Evolutionary conservation across 2,329 filamentous ascomycete genomes (phyloP).

Genomic region (Botrytis galanthina): DNA sequence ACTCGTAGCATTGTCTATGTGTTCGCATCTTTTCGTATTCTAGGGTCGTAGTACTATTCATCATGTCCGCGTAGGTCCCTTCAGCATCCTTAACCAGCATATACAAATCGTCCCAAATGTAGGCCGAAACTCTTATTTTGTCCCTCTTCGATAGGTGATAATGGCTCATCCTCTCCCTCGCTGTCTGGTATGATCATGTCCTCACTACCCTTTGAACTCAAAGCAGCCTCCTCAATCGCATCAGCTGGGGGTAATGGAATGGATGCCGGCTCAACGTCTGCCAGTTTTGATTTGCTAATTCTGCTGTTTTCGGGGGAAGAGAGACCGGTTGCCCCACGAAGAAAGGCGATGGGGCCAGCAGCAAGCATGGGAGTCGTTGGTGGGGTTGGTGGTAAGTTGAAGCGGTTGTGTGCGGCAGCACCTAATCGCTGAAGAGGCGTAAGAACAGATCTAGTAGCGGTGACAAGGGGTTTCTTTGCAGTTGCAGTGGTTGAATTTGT

Average conservation of each 20-base stretch:
- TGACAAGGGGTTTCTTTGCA: slow-evolving; percentile 20
- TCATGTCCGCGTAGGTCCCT: background rate
- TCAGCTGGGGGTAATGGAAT: slow-evolving; percentile 38
- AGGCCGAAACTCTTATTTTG: slow-evolving; percentile 4
- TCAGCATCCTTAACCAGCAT: slow-evolving; percentile 16
- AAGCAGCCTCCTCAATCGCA: slow-evolving; percentile 28
- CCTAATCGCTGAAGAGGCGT: slow-evolving; percentile 39
- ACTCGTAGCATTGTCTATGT: background rate
- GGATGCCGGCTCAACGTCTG: slow-evolving; percentile 38
- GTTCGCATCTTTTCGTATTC: background rate
- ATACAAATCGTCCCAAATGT: slow-evolving; percentile 25
- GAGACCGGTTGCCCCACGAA: slow-evolving; percentile 22
- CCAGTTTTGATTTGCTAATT: slow-evolving; percentile 5
- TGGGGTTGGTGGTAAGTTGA: slow-evolving; percentile 32
- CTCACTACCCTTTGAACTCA: slow-evolving; percentile 46
- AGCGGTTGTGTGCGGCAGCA: slow-evolving; percentile 30
- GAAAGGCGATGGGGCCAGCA: slow-evolving; percentile 15
- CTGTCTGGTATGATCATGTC: slow-evolving; percentile 51
- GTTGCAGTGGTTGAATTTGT: slow-evolving; percentile 25
- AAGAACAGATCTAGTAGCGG: slow-evolving; percentile 12
- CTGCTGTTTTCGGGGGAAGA: slow-evolving; percentile 34
- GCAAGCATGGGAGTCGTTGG: slow-evolving; percentile 30
- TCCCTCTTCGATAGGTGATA: slow-evolving; percentile 25
- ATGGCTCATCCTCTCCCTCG: slow-evolving; percentile 41
- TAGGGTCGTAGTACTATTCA: background rate